These are phyloP conservation scores for Leishmania braziliensis DNA, from an alignment of 208 protist species.

Conservation along the genomic window DNA sequence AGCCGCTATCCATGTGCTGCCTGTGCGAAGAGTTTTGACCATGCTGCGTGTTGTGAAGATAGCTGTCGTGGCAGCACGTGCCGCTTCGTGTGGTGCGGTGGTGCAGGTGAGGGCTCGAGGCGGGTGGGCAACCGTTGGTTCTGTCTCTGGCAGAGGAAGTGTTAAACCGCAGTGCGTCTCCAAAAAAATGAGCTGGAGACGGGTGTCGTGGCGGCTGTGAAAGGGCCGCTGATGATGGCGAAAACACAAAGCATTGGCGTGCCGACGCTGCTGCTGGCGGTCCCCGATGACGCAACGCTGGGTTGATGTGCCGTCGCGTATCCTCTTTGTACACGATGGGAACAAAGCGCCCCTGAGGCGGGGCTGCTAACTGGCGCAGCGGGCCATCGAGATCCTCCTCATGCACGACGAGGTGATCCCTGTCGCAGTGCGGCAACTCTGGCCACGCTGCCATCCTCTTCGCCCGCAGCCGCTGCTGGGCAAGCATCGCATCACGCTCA, in stretches of 20 bases:
- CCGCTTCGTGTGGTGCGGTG: background rate
- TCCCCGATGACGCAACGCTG: background rate
- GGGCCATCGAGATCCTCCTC: slow-evolving; percentile 20
- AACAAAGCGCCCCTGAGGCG: slow-evolving; percentile 23
- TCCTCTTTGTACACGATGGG: slow-evolving; percentile 22
- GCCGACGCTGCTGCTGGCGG: background rate
- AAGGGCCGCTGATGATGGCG: slow-evolving; percentile 1
- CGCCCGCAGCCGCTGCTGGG: slow-evolving; percentile 29
- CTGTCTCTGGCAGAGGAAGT: background rate
- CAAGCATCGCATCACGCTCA: slow-evolving; percentile 7
- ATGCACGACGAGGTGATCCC: slow-evolving; percentile 23
- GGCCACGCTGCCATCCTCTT: slow-evolving; percentile 22
- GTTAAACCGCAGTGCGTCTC: background rate
- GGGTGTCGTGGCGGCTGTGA: slow-evolving; percentile 5
- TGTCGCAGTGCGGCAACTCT: slow-evolving; percentile 7
- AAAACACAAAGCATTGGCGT: background rate
- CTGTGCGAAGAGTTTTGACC: too few species aligned
- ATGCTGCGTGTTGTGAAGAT: background rate
- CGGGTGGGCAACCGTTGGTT: background rate
- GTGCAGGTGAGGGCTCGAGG: background rate
- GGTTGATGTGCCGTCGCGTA: background rate
- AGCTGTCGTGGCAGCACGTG: background rate
- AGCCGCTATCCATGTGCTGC: background rate
- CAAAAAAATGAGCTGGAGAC: background rate
- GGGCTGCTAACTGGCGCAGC: slow-evolving; percentile 27